Conservation (phyloP, 192 early-diverging fungal species). For the Backusella westeae region DNA sequence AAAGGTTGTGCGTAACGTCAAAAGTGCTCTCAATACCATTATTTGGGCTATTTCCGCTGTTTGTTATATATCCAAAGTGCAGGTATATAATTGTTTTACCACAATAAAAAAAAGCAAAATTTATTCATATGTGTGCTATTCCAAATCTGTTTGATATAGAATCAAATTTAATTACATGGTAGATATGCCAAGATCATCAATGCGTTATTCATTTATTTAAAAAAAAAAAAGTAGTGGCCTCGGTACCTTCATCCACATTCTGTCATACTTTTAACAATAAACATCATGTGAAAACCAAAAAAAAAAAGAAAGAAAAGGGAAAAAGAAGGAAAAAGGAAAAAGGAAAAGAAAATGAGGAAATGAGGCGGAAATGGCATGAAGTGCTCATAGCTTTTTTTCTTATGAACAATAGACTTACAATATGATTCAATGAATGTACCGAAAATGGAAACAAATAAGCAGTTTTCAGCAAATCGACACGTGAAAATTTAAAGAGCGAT, state of each 20-base stretch:
- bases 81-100: neutral
- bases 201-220: neutral
- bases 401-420: neutral
- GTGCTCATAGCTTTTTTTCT: neutral
- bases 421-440: neutral
- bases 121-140: neutral
- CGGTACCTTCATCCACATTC: neutral
- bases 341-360: neutral
- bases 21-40: neutral
- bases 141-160: neutral
- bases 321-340: neutral
- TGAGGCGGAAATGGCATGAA: neutral
- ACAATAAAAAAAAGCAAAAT: neutral
- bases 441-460: neutral
- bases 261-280: neutral
- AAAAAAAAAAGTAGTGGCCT: neutral
- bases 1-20: neutral
- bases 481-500: slow-evolving; percentile 1
- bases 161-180: neutral
- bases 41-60: neutral
- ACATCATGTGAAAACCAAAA: neutral
- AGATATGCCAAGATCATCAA: neutral
- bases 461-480: neutral
- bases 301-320: neutral
- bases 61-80: neutral